phyloP scores from a whole-genome alignment of 78 protist species.

The Dictyostelium capitatum region DNA sequence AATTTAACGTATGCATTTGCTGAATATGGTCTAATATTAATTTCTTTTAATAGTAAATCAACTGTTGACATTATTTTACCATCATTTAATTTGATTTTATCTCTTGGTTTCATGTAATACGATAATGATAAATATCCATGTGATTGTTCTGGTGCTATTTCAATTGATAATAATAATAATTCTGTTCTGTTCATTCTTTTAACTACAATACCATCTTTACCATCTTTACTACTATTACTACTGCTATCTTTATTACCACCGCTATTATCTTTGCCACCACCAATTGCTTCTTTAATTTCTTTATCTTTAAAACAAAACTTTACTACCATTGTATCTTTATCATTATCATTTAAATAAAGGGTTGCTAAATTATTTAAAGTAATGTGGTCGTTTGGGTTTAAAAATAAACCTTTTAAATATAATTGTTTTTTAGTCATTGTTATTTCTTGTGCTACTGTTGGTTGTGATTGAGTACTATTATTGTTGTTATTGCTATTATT shows the following conservation, averaged over 20 bases:
- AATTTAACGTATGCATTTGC: constrained; percentile 1
- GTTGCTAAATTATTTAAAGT: constrained; percentile 1
- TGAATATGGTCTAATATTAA: background rate
- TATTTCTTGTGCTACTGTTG: background rate
- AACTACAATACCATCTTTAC: background rate
- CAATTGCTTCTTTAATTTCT: background rate
- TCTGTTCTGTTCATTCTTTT: background rate
- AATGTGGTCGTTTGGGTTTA: background rate
- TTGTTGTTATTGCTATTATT: background rate
- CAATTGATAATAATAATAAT: background rate
- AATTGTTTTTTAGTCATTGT: background rate
- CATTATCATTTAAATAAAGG: background rate
- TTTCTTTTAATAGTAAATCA: background rate
- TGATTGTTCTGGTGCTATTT: background rate
- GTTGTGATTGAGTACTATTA: background rate
- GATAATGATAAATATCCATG: background rate
- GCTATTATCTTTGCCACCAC: background rate
- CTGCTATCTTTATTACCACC: too few relatives aligned
- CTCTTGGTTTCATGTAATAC: background rate
- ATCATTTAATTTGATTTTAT: constrained; percentile 5
- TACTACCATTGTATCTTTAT: background rate
- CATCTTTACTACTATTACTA: too few relatives aligned
- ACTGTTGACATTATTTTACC: background rate
- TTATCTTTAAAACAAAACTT: too few relatives aligned
- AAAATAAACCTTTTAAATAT: background rate